Evolutionary conservation across 495 filamentous ascomycete species (phyloP).

Genomic region (Podospora anserina): DNA sequence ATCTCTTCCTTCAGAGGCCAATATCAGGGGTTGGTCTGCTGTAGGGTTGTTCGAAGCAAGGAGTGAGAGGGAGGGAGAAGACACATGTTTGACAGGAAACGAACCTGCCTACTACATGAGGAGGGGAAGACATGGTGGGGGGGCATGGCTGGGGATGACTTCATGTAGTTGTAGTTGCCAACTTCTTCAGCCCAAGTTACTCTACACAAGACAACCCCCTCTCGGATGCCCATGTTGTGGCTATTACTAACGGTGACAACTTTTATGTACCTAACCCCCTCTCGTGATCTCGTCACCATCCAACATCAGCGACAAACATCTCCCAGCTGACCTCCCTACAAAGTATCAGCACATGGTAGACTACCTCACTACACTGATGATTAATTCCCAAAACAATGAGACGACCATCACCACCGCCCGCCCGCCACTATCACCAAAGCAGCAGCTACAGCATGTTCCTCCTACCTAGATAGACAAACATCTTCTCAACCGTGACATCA

Average conservation of each 20-base stretch:
- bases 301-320: too few species aligned
- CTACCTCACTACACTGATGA: too few species aligned
- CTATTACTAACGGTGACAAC: too few species aligned
- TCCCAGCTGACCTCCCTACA: too few species aligned
- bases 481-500: not conserved
- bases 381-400: not conserved
- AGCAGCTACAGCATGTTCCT: not conserved
- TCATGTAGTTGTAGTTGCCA: too few species aligned
- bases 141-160: too few species aligned
- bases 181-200: too few species aligned
- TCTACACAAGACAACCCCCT: too few species aligned
- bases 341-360: not conserved
- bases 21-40: not conserved
- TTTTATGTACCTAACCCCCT: too few species aligned
- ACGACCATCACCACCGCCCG: not conserved
- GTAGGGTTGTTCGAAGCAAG: not conserved
- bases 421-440: not conserved
- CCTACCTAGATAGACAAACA: not conserved
- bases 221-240: too few species aligned
- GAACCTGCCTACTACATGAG: not conserved
- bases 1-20: not conserved
- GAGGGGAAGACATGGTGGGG: not conserved
- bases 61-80: not conserved
- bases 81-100: not conserved
- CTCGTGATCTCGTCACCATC: too few species aligned